Percentiles rank a stretch among this genome's conserved stretches.
Conservation (phyloP, 352 stramenopile species). For the Globisporangium uncinulatum region DNA sequence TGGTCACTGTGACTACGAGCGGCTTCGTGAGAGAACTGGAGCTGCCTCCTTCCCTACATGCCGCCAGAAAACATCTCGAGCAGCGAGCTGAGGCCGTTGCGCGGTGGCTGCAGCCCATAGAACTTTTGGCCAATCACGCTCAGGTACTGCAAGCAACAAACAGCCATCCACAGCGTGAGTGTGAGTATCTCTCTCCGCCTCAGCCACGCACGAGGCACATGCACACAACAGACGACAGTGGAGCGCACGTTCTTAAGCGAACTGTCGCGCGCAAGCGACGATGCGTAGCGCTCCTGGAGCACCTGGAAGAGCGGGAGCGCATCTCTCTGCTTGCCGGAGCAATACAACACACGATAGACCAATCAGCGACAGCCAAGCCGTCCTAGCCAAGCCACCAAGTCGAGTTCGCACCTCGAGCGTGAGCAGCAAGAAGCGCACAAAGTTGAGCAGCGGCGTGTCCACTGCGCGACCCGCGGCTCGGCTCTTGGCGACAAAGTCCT, state of each 20-base stretch:
- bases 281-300: constrained; percentile 78
- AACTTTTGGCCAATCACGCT: constrained; percentile 83
- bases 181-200: background rate
- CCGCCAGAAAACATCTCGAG: constrained; percentile 82
- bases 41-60: constrained; percentile 30
- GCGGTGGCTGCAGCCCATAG: constrained; percentile 76
- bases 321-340: constrained; percentile 66
- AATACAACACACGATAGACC: background rate
- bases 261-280: constrained; percentile 63
- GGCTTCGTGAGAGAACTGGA: too few relatives aligned
- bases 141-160: constrained; percentile 48
- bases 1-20: too few relatives aligned
- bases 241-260: constrained; percentile 73
- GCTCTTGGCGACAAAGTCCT: constrained; percentile 52
- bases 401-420: constrained; percentile 62
- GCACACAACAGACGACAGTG: background rate
- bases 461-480: constrained; percentile 31
- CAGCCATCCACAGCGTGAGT: background rate
- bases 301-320: constrained; percentile 83
- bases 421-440: constrained; percentile 75
- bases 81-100: constrained; percentile 72
- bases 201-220: background rate
- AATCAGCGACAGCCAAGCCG: background rate
- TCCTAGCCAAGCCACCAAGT: background rate
- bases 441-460: constrained; percentile 81